Conservation (phyloP, 2,329 filamentous ascomycete species). For the Aspergillus piperis region DNA sequence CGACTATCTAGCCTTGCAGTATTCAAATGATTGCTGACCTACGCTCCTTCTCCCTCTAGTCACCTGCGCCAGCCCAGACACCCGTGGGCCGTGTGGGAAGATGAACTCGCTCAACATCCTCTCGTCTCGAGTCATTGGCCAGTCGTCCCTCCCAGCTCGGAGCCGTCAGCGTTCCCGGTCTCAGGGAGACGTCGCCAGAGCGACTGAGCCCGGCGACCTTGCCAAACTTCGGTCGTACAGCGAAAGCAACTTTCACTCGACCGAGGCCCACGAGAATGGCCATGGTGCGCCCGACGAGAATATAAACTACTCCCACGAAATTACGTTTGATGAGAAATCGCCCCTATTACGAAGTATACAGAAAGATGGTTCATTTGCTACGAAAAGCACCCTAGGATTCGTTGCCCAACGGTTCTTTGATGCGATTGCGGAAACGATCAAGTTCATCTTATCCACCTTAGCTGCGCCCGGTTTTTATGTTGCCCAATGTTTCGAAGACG, state of each 20-base stretch:
- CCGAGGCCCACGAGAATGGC: conserved; percentile 22
- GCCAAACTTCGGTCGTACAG: conserved; percentile 47
- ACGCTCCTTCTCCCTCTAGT: conserved; percentile 30
- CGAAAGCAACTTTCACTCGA: conserved; percentile 40
- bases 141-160: conserved; percentile 52
- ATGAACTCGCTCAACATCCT: conserved; percentile 98
- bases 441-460: conserved; percentile 76
- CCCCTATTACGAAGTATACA: conserved; percentile 59
- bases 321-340: conserved; percentile 64
- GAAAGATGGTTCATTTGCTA: conserved; percentile 40
- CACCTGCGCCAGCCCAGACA: conserved; percentile 38
- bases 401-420: conserved; percentile 70
- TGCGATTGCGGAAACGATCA: conserved; percentile 72
- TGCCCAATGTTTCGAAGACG: conserved; percentile 79
- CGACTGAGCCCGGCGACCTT: conserved; percentile 34
- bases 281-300: conserved; percentile 8
- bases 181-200: conserved; percentile 48
- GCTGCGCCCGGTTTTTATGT: conserved; percentile 80
- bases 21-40: conserved; percentile 17
- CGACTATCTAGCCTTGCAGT: not conserved
- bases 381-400: conserved; percentile 46
- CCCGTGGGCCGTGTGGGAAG: conserved; percentile 58
- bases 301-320: conserved; percentile 30
- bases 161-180: conserved; percentile 57
- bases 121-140: conserved; percentile 74